These are phyloP conservation scores for Phytophthora nicotianae DNA, from an alignment of 352 stramenopile species.

Conservation along the genomic window DNA sequence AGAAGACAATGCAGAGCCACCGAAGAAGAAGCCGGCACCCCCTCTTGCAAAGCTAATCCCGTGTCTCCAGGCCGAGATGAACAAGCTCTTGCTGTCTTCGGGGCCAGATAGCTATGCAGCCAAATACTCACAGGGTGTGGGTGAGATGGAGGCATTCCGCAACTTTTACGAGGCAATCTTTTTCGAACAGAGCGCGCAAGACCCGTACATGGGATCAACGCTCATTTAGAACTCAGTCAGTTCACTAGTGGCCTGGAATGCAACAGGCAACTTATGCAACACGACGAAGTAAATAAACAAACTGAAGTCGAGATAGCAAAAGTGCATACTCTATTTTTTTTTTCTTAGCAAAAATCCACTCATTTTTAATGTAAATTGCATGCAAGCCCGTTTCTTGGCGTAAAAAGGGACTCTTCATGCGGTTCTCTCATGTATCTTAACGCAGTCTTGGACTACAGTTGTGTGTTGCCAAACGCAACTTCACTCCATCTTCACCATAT, in stretches of 20 bases:
- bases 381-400: conserved; percentile 8
- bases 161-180: conserved; percentile 87
- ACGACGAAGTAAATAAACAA: background rate
- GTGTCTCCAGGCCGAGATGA: conserved; percentile 71
- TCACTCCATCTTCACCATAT: conserved; percentile 1
- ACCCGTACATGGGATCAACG: conserved; percentile 36
- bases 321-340: conserved; percentile 25
- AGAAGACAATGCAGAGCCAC: conserved; percentile 27
- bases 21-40: conserved; percentile 51
- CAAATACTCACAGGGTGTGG: conserved; percentile 82
- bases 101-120: conserved; percentile 60
- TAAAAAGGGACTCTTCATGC: conserved; percentile 4
- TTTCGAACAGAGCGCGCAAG: conserved; percentile 61
- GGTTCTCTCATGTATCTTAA: background rate
- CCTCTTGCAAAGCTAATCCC: conserved; percentile 83
- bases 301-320: conserved; percentile 6
- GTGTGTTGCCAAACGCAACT: background rate
- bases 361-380: conserved; percentile 17
- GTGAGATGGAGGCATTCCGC: conserved; percentile 82
- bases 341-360: conserved; percentile 17
- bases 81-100: conserved; percentile 63
- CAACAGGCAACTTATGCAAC: conserved; percentile 1
- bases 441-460: background rate
- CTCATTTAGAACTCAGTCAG: conserved; percentile 41
- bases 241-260: conserved; percentile 2